Conservation (phyloP, 352 stramenopile species). For the Globisporangium emineosum region DNA sequence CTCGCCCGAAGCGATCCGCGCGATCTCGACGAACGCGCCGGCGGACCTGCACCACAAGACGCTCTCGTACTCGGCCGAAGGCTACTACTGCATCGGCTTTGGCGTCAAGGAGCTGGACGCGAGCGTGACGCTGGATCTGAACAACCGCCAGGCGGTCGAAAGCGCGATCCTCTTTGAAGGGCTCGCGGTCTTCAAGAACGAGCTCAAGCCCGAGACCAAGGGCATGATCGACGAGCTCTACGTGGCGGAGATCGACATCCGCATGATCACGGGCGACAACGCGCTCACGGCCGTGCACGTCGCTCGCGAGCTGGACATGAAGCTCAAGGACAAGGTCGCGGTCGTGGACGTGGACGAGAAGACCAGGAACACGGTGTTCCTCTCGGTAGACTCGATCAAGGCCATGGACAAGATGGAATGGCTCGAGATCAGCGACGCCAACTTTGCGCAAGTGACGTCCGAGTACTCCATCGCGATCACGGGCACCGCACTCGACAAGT, state of each 20-base stretch:
- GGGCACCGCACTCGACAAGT: conserved; percentile 39
- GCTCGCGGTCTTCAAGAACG: conserved; percentile 83
- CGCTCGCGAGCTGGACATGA: conserved; percentile 38
- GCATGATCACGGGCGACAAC: conserved; percentile 8
- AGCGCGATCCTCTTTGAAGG: conserved; percentile 55
- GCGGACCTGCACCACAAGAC: conserved; percentile 29
- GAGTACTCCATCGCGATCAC: conserved; percentile 48
- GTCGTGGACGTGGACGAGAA: conserved; percentile 36
- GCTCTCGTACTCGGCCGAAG: conserved; percentile 33
- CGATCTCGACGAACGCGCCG: conserved; percentile 8
- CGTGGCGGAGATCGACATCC: conserved; percentile 30
- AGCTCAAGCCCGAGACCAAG: conserved; percentile 66
- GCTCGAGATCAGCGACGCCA: conserved; percentile 28
- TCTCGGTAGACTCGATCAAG: conserved; percentile 33
- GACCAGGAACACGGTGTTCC: conserved; percentile 21
- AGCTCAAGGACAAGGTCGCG: conserved; percentile 31
- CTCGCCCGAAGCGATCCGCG: conserved; percentile 26
- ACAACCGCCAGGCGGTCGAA: conserved; percentile 47
- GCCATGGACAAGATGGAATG: conserved; percentile 26
- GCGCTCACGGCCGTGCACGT: conserved; percentile 13
- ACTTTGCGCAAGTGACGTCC: conserved; percentile 22
- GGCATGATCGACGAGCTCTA: conserved; percentile 66
- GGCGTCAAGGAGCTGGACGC: conserved; percentile 29
- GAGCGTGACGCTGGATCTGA: conserved; percentile 11
- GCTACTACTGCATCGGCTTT: conserved; percentile 65